Percentiles rank a stretch among this genome's conserved stretches.
Evolutionary conservation across 306 rosid genomes (phyloP).

Genomic region (Rosa lucieae): DNA sequence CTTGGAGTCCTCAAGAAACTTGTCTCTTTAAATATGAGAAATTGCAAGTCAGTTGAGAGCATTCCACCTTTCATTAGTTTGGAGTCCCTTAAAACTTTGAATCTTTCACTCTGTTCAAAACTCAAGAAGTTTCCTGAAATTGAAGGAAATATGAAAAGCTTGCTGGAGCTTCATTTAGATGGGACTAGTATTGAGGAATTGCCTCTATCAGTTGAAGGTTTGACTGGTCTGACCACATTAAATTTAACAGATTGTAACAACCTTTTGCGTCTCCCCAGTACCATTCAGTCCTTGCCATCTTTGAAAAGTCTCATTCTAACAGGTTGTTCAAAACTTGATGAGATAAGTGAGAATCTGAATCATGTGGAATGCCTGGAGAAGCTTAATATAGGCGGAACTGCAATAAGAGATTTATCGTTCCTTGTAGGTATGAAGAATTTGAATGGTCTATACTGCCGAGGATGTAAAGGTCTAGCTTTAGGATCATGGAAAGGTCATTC

Average conservation of each 20-base stretch:
- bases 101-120: not conserved
- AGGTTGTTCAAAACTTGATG: conserved; percentile 20
- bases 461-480: not conserved
- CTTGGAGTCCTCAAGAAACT: not conserved
- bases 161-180: not conserved
- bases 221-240: not conserved
- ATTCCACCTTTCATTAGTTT: not conserved
- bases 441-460: not conserved
- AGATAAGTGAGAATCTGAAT: not conserved
- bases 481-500: too few relatives aligned
- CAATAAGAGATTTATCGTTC: conserved; percentile 11
- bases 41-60: conserved; percentile 8
- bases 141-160: not conserved
- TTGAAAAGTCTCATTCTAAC: conserved; percentile 12
- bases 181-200: not conserved
- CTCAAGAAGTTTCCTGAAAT: not conserved
- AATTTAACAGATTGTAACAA: conserved; percentile 10
- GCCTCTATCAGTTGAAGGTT: not conserved
- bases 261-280: not conserved
- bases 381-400: conserved; percentile 22
- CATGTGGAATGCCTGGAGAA: not conserved
- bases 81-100: not conserved
- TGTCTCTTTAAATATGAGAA: not conserved
- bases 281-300: not conserved
- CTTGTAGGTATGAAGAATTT: conserved; percentile 12